phyloP scores from a whole-genome alignment of 2,329 filamentous ascomycete genomes.

The Nemania sp. region DNA sequence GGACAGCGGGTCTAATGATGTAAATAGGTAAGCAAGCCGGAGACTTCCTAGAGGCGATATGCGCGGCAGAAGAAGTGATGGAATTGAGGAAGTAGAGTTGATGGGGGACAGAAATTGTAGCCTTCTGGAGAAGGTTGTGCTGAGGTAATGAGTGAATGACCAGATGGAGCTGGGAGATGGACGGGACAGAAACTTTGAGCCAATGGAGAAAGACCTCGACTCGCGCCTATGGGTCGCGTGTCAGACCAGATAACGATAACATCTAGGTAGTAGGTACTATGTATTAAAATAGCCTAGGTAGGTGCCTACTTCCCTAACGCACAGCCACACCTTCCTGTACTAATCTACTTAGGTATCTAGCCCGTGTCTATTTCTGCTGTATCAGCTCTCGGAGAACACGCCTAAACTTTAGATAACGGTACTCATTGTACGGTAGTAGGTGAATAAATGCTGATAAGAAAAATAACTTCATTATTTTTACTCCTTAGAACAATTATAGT shows the following conservation, averaged over 20 bases:
- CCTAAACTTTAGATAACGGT: no score
- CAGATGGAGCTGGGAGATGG: constrained; percentile 3
- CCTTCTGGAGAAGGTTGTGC: constrained; percentile 33
- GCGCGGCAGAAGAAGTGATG: constrained; percentile 20
- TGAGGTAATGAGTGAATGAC: constrained; percentile 33
- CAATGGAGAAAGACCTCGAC: constrained; percentile 41
- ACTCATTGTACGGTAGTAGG: no score
- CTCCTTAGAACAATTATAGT: not conserved
- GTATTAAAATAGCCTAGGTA: no score
- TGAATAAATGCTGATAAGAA: no score
- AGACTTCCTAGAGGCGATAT: not conserved
- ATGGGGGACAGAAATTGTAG: constrained; percentile 41
- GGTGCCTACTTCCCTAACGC: not conserved
- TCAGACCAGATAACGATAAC: not conserved
- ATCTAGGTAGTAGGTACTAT: no score
- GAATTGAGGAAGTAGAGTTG: constrained; percentile 20
- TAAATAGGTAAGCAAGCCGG: not conserved
- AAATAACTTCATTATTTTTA: not conserved
- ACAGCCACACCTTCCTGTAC: not conserved
- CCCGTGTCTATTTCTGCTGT: no score
- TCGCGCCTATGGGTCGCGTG: not conserved
- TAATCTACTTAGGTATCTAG: not conserved
- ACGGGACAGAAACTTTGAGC: constrained; percentile 34
- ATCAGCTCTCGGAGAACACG: no score
- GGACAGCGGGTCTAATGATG: not conserved